Base-by-base conservation (phyloP, 306 rosid species). In the Ormosia semicastrata region DNA sequence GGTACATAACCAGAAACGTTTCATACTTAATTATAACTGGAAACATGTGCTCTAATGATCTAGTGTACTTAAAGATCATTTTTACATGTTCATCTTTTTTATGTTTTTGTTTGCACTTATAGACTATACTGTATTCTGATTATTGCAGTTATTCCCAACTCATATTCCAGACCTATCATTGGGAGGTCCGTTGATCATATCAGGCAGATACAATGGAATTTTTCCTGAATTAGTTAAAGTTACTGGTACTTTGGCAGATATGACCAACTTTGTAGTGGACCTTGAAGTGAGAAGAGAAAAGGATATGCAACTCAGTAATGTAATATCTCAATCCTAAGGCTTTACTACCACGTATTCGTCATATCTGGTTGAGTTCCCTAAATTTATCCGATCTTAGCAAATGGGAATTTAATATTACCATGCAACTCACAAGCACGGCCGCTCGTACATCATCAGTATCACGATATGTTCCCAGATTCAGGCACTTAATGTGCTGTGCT, bases 161-260 rank as follows among this genome's bases (percentile, higher is more conserved):
- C 86, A 77, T 71, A 88, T 92, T 46, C 97, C 92, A 4, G 98
- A 95, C 90, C 91, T 95, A 81, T 91, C 96, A 54, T 83, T 71
- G 73, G 91, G 77, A 83, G 87, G 83, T 85, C 96, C 96, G 17
- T 83, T 95, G 87, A 88, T 95, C 44, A 54, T 95, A 83, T 93
- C 99, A 29, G 99, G 98, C 74, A 89, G 98, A 93, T 95, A 87
- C 66, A 85, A 85, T 76, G 97, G 99, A 83, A 73, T 80, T 53
- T 85, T 95, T 85, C 97, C 99, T 6, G 86, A 85, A 34, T 70
- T 77, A 24, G 58, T 95, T 53, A 85, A 87, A 88, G 88, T 92
- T 44, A 77, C 85, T 43, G 98, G 99, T 74, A 90, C 85, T 81
- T 81, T 87, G 85, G 92, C 97, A 40, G 94, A 95, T 85, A 88